Percentiles rank a stretch among this genome's conserved stretches.
These are phyloP conservation scores for Coemansia sp. DNA, from an alignment of 192 early-diverging fungal genomes.

Conservation along the genomic window DNA sequence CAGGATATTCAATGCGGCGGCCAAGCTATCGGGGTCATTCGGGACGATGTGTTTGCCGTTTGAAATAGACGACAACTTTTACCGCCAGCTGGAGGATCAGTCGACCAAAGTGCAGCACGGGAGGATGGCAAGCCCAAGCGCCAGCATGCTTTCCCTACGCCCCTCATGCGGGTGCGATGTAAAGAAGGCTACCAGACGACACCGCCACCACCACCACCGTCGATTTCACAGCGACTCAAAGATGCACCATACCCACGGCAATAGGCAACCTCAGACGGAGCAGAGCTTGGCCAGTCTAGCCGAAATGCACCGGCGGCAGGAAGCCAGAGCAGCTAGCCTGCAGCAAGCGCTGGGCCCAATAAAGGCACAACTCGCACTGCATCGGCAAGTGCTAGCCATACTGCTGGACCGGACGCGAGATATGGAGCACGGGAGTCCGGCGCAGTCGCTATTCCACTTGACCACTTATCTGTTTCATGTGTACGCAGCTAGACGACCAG, in stretches of 20 bases:
- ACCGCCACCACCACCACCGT: neutral
- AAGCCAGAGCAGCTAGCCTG: slow-evolving; percentile 7
- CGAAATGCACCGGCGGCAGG: slow-evolving; percentile 15
- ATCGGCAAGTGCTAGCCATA: slow-evolving; percentile 15
- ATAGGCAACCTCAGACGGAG: neutral
- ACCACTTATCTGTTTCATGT: slow-evolving; percentile 4
- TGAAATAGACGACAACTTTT: slow-evolving; percentile 35
- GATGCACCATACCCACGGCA: neutral
- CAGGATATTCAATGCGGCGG: slow-evolving; percentile 24
- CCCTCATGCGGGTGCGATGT: neutral
- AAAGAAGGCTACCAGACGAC: neutral
- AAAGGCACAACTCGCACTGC: slow-evolving; percentile 22
- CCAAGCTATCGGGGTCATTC: slow-evolving; percentile 27
- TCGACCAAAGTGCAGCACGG: slow-evolving; percentile 21
- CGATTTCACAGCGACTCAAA: slow-evolving; percentile 8
- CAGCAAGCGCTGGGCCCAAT: slow-evolving; percentile 15
- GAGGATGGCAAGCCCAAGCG: slow-evolving; percentile 20
- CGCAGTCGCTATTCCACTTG: slow-evolving; percentile 33
- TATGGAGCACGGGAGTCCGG: slow-evolving; percentile 22
- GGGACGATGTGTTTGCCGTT: slow-evolving; percentile 47
- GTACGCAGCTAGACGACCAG: neutral
- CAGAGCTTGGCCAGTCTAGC: slow-evolving; percentile 15
- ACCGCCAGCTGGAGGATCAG: slow-evolving; percentile 21
- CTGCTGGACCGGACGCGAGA: slow-evolving; percentile 16
- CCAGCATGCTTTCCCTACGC: slow-evolving; percentile 14